These are phyloP conservation scores for Leonotis leonurus DNA, from an alignment of 257 asterid genomes.

Conservation along the genomic window DNA sequence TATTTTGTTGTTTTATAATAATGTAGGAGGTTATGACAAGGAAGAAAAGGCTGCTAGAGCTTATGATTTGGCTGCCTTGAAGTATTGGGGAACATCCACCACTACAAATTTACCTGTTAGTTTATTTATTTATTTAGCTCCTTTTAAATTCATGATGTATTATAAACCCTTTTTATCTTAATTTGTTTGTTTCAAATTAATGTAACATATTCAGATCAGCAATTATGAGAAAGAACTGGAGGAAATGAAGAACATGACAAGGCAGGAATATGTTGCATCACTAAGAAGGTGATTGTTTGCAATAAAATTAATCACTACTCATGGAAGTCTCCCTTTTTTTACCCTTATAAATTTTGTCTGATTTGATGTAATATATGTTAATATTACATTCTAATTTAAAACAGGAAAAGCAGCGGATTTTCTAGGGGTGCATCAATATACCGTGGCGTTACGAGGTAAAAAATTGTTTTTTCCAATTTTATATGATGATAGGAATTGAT, in stretches of 20 bases:
- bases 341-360: neutral
- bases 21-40: constrained; percentile 75
- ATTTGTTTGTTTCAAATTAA: neutral
- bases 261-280: constrained; percentile 79
- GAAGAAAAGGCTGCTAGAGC: constrained; percentile 89
- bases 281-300: constrained; percentile 44
- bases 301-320: neutral
- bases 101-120: constrained; percentile 73
- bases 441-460: constrained; percentile 81
- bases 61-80: constrained; percentile 78
- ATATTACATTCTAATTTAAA: neutral
- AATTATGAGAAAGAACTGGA: constrained; percentile 71
- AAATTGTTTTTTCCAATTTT: neutral
- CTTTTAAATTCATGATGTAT: neutral
- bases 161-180: neutral
- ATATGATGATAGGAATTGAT: too few relatives aligned
- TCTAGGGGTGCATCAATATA: constrained; percentile 81
- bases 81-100: constrained; percentile 77
- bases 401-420: constrained; percentile 80
- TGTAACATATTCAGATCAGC: constrained; percentile 32
- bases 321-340: neutral
- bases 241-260: constrained; percentile 83
- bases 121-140: too few relatives aligned
- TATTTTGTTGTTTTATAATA: neutral
- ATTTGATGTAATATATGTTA: neutral